Evolutionary conservation across 768 basidiomycete genomes (phyloP), one percentile per base, ranked within the genome.

Genomic region (Lactifluus hygrophoroides): DNA sequence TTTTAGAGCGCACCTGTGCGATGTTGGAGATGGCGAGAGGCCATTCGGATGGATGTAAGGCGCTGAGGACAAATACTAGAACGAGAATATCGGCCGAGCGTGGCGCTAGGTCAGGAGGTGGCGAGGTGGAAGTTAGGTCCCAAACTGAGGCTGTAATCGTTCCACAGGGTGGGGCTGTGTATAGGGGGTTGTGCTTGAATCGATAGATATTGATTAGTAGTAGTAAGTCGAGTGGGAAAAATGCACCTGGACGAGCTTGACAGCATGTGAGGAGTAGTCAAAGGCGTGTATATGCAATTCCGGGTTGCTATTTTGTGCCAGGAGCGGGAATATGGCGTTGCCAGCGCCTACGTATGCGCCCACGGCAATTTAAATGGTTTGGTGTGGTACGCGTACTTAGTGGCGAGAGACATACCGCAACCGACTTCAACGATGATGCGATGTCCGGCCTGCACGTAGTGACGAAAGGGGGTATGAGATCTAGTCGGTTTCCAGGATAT

Each of bases 21-120:
- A 94, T 79, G 68, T 98, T 98, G 17, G 78, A 71, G 32, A 97
- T 76, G 1, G 94, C 94, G 42, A 76, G 79, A 1, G 73, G 72
- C 96, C 96, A 99, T 75, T 99, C 96, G 51, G 82, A 73, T 2
- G 96, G 96, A 67, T 96, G 93, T 25, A 99, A 75, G 0, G 96
- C 96, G 54, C 89, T 92, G 58, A 98, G 72, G 19, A 98, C 94
- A 67, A 95, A 99, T 34, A 99, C 88, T 54, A 96, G 80, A n/a
- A 94, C 82, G 30, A 90, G 75, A 40, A 98, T 84, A 66, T 99
- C 93, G 13, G 94, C 85, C n/a, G 80, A 83, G 17, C 73, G 80
- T 9, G 83, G 83, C 32, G 74, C 71, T 17, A 96, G 67, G 14
- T 79, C 81, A 1, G 78, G 74, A 0, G 92, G 90, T 0, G 91